These are phyloP conservation scores for Cystobasidium slooffiae DNA, from an alignment of 1,284 basidiomycete genomes.

Conservation along the genomic window DNA sequence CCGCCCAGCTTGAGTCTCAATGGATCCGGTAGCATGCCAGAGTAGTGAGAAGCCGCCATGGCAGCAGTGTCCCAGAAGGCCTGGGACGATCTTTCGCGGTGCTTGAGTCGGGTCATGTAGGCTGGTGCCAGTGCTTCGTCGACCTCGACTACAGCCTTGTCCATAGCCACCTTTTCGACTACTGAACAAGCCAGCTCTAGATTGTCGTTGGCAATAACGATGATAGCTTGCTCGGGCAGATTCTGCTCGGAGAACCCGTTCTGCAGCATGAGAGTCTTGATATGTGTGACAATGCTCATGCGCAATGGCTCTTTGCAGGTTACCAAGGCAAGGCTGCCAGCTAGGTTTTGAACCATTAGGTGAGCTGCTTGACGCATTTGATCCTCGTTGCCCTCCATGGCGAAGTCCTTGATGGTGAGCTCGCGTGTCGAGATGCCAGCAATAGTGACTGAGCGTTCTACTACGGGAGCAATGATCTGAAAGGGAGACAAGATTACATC, in stretches of 20 bases:
- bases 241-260: constrained; percentile 81
- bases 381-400: constrained; percentile 87
- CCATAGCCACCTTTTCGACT: constrained; percentile 98
- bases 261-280: constrained; percentile 76
- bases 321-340: constrained; percentile 92
- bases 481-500: not conserved
- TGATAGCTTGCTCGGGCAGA: constrained; percentile 64
- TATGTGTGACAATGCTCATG: constrained; percentile 86
- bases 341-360: constrained; percentile 95
- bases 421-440: constrained; percentile 97
- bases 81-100: constrained; percentile 69
- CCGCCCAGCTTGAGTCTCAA: constrained; percentile 84
- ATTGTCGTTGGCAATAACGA: constrained; percentile 88
- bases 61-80: constrained; percentile 83
- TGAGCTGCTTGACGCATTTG: constrained; percentile 91
- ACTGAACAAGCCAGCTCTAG: constrained; percentile 91
- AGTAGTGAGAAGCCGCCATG: constrained; percentile 72
- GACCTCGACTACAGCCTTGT: constrained; percentile 90
- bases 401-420: constrained; percentile 94
- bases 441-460: constrained; percentile 98
- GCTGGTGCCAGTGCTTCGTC: constrained; percentile 85
- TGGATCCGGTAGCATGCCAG: constrained; percentile 81
- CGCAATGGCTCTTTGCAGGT: constrained; percentile 98
- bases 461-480: constrained; percentile 93
- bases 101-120: constrained; percentile 82